Conservation (phyloP, 139 green algal genomes). For the Monoraphidium neglectum region DNA sequence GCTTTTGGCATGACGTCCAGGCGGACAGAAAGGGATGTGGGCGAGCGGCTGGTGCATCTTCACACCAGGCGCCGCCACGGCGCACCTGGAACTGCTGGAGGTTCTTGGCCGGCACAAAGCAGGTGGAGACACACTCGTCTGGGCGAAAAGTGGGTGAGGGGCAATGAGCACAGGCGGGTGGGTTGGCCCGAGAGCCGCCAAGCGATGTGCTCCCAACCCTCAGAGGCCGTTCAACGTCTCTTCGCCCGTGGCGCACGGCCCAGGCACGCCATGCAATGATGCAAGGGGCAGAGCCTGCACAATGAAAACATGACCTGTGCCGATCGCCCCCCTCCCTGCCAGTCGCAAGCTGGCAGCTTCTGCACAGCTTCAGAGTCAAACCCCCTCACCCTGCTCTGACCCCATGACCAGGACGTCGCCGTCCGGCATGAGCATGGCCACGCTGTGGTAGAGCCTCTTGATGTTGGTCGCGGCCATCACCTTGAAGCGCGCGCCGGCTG, state of each 20-base stretch:
- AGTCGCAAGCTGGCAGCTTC: no score
- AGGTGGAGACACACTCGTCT: background rate
- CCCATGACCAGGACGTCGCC: background rate
- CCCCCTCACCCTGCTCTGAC: constrained; percentile 3
- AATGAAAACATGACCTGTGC: background rate
- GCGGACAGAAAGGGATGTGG: no score
- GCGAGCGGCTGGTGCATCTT: no score
- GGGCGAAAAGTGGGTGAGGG: background rate
- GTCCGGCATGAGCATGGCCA: constrained; percentile 1
- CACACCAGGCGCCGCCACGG: no score
- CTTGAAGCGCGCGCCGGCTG: background rate
- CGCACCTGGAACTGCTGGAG: no score
- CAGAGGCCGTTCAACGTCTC: background rate
- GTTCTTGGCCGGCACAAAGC: background rate
- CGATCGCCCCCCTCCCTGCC: background rate
- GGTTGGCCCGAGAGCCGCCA: background rate
- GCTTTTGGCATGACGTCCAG: no score
- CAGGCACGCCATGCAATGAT: background rate
- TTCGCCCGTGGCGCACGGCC: background rate
- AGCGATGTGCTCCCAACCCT: background rate
- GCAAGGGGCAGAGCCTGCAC: background rate
- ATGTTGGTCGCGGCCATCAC: background rate
- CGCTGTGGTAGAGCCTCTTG: background rate
- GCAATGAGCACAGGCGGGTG: background rate
- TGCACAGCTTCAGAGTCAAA: no score